Conservation (phyloP, 176 grass and related monocot genomes). For the Miscanthus lutarioriparius region DNA sequence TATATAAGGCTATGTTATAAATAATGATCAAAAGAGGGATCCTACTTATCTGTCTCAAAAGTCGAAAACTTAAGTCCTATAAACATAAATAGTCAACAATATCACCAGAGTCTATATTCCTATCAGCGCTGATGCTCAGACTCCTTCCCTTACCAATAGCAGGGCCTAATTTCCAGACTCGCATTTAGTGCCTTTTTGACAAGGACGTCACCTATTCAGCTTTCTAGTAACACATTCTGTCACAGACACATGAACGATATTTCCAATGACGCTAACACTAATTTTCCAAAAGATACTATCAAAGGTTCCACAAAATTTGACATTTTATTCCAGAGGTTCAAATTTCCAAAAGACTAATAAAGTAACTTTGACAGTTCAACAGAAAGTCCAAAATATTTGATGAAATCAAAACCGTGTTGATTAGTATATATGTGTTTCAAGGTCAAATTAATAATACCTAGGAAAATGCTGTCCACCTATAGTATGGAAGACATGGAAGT, state of each 20-base stretch:
- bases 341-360: constrained; percentile 34
- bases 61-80: background rate
- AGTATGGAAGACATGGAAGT: constrained; percentile 24
- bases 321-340: background rate
- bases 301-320: background rate
- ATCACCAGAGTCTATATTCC: background rate
- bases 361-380: constrained; percentile 14
- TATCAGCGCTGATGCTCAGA: background rate
- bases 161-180: background rate
- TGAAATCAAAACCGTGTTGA: constrained; percentile 18
- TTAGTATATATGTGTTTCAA: constrained; percentile 18
- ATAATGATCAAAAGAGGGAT: constrained; percentile 2
- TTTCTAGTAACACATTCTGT: constrained; percentile 4
- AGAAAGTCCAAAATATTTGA: constrained; percentile 14
- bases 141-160: background rate
- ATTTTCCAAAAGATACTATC: background rate
- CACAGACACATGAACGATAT: background rate
- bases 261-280: background rate
- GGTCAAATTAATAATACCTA: constrained; percentile 21
- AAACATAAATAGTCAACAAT: background rate
- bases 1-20: background rate
- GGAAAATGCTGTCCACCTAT: constrained; percentile 22
- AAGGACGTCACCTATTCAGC: background rate
- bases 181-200: constrained; percentile 1
- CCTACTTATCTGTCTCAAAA: background rate